Percentiles rank a stretch among this genome's conserved stretches.
Conservation (phyloP, 352 stramenopile species). For the Globisporangium nunn region DNA sequence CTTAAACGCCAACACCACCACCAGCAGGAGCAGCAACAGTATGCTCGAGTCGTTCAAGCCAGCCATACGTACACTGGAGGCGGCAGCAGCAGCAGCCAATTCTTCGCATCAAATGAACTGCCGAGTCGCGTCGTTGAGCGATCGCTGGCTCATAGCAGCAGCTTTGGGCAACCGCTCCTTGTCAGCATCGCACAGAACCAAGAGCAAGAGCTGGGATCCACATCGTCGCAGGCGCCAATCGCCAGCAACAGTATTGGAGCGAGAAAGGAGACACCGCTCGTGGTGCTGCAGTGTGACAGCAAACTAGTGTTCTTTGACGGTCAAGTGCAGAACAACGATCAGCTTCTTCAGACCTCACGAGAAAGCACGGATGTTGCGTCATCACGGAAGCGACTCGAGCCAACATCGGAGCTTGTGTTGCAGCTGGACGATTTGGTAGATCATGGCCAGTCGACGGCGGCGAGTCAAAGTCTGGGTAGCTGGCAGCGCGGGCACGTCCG, state of each 20-base stretch:
- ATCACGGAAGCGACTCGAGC: neutral
- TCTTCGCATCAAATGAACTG: neutral
- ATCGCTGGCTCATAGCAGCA: neutral
- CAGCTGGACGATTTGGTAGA: slow-evolving; percentile 15
- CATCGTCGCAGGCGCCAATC: neutral
- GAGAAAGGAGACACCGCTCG: neutral
- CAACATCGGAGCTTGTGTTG: neutral
- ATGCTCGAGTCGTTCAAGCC: neutral
- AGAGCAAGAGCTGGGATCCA: slow-evolving; percentile 5
- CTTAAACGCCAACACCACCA: slow-evolving; percentile 21
- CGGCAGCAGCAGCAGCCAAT: neutral
- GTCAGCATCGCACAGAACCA: slow-evolving; percentile 1
- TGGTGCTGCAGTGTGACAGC: slow-evolving; percentile 42
- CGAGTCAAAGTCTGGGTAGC: neutral
- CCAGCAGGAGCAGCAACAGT: slow-evolving; percentile 14
- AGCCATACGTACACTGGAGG: neutral
- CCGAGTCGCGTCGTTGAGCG: neutral
- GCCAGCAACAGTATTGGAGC: neutral
- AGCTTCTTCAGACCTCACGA: neutral
- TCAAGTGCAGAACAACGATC: slow-evolving; percentile 8
- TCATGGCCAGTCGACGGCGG: slow-evolving; percentile 2
- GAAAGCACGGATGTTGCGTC: no score
- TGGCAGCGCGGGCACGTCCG: neutral
- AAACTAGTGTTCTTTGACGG: slow-evolving; percentile 53
- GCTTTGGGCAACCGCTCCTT: neutral